These are phyloP conservation scores for Mycosphaerella sp. DNA, from an alignment of 2,329 filamentous ascomycete genomes.

Conservation along the genomic window DNA sequence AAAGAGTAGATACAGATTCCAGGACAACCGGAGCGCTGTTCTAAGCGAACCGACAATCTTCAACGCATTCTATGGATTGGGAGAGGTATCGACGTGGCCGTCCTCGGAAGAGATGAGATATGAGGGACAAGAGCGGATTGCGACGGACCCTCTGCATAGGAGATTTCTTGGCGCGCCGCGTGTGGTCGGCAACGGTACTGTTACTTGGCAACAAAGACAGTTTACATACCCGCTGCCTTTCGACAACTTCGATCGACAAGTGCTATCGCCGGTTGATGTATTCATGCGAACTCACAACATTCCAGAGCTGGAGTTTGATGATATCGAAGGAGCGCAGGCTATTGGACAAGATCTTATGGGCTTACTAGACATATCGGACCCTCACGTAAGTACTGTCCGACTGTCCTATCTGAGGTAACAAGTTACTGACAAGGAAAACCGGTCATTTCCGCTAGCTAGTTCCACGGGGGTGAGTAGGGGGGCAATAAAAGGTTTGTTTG, in stretches of 20 bases:
- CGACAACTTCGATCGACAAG: conserved; percentile 32
- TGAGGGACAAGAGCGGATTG: conserved; percentile 44
- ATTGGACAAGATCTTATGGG: neutral
- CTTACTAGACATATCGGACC: neutral
- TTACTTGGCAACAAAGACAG: conserved; percentile 40
- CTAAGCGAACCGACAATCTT: conserved; percentile 39
- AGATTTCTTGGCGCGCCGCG: conserved; percentile 42
- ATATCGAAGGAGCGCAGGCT: conserved; percentile 17
- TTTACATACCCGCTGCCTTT: conserved; percentile 36
- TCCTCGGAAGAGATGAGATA: conserved; percentile 40
- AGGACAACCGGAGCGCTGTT: conserved; percentile 26
- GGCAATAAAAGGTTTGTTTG: too few species aligned
- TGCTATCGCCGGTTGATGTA: conserved; percentile 17
- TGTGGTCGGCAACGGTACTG: conserved; percentile 36
- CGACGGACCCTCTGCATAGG: conserved; percentile 39
- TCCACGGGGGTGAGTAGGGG: neutral
- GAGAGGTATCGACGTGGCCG: conserved; percentile 34
- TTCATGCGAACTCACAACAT: conserved; percentile 17
- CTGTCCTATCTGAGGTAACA: neutral
- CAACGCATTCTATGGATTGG: neutral
- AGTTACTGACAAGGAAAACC: neutral
- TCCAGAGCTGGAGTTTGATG: conserved; percentile 20
- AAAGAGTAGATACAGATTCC: neutral
- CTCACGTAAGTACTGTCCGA: neutral
- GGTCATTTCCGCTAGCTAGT: neutral